A percentile compares a stretch with the other conserved stretches of the same genome.
These are phyloP conservation scores for Elaeagnus macrophylla DNA, from an alignment of 306 rosid species.

Conservation along the genomic window DNA sequence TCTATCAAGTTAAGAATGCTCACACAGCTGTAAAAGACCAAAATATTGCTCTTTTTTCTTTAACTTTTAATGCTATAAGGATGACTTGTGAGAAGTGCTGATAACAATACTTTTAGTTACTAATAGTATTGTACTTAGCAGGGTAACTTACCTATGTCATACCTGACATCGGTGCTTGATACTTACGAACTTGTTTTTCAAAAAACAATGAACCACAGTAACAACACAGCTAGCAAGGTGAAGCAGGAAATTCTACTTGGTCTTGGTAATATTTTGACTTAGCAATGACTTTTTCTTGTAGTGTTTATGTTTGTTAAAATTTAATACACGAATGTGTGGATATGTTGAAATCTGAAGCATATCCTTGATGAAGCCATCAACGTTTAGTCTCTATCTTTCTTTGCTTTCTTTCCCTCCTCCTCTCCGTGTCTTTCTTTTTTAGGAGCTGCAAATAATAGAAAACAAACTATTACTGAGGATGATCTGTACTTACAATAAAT, in stretches of 20 bases:
- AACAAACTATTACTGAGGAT: no score
- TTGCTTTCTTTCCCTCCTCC: no score
- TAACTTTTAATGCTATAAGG: neutral
- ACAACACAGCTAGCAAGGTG: conserved; percentile 64
- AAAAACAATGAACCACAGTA: conserved; percentile 50
- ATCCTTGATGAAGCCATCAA: neutral
- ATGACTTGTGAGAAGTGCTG: neutral
- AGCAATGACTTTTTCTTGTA: neutral
- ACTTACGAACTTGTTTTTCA: conserved; percentile 69
- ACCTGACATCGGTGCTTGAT: conserved; percentile 73
- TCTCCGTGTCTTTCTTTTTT: no score
- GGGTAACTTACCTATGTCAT: conserved; percentile 83
- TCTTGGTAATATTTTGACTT: conserved; percentile 50
- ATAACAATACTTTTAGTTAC: neutral
- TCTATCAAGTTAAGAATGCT: conserved; percentile 10
- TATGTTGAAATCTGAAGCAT: neutral
- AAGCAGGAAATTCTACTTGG: conserved; percentile 88
- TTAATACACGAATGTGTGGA: neutral
- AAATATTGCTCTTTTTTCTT: neutral
- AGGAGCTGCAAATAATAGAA: no score
- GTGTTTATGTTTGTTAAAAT: neutral
- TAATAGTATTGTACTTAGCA: conserved; percentile 35
- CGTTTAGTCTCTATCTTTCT: no score
- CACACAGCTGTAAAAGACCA: no score
- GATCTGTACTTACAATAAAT: no score